phyloP scores from a whole-genome alignment of 31 red algal species.

The Asparagopsis taxiformis region DNA sequence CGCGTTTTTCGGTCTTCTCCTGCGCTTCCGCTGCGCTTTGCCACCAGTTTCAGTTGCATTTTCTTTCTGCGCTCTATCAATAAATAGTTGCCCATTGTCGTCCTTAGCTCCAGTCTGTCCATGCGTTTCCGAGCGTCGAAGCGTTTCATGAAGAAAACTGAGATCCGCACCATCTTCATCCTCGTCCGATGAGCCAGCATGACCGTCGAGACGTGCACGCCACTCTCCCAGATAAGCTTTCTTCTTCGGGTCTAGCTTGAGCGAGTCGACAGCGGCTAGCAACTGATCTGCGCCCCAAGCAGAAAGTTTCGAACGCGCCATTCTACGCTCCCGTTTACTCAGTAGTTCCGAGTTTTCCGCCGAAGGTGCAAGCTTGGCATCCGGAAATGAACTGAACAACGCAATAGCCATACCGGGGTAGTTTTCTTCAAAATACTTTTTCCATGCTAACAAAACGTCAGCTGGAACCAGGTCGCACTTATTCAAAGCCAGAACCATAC shows the following conservation, averaged over 20 bases:
- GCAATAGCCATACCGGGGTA: constrained; percentile 52
- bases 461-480: constrained; percentile 64
- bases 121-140: too few species aligned
- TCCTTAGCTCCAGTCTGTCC: too few species aligned
- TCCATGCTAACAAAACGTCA: constrained; percentile 51
- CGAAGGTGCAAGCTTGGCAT: constrained; percentile 42
- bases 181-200: constrained; percentile 8
- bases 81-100: too few species aligned
- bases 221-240: constrained; percentile 49
- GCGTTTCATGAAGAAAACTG: neutral
- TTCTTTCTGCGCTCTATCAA: too few species aligned
- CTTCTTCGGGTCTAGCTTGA: constrained; percentile 25
- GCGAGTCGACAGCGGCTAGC: constrained; percentile 44
- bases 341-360: constrained; percentile 59
- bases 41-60: too few species aligned
- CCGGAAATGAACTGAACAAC: constrained; percentile 71
- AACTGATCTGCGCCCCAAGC: constrained; percentile 70
- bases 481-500: constrained; percentile 68
- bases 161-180: constrained; percentile 4
- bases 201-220: constrained; percentile 18
- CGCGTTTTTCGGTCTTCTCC: too few species aligned
- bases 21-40: too few species aligned
- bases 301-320: constrained; percentile 57
- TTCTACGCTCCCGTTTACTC: constrained; percentile 54
- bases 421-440: constrained; percentile 40